These are phyloP conservation scores for Citropsis articulata DNA, from an alignment of 345 rosid genomes.

Conservation along the genomic window DNA sequence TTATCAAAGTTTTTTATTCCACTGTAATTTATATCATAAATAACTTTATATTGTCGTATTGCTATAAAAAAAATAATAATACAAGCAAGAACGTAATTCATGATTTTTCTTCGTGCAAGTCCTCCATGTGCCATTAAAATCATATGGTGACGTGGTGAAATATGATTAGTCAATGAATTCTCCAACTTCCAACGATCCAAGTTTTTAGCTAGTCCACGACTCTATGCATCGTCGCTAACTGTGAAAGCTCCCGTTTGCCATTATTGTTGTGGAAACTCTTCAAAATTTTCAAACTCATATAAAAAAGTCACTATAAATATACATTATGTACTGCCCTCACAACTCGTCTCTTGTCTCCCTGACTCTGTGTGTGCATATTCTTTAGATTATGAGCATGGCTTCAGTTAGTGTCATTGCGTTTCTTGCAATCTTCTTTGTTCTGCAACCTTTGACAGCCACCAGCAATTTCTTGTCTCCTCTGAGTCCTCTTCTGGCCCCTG, in stretches of 20 bases:
- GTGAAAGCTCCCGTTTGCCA: not conserved
- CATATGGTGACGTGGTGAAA: not conserved
- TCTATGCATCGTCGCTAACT: not conserved
- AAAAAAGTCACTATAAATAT: not conserved
- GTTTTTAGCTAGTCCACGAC: not conserved
- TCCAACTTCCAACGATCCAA: not conserved
- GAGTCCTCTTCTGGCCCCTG: constrained; percentile 25
- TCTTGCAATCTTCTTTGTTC: constrained; percentile 19
- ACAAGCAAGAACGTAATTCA: not conserved
- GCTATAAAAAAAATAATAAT: not conserved
- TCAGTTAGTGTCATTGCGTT: not conserved
- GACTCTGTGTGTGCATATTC: not conserved
- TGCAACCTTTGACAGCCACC: constrained; percentile 16
- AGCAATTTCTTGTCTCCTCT: constrained; percentile 25
- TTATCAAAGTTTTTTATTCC: not conserved
- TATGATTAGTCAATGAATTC: not conserved
- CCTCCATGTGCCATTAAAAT: no score
- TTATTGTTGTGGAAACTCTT: not conserved
- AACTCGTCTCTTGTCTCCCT: not conserved
- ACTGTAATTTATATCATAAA: no score
- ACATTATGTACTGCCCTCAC: not conserved
- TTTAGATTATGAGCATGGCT: constrained; percentile 15
- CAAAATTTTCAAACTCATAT: not conserved
- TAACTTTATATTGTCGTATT: no score
- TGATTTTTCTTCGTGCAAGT: no score